A percentile compares a stretch with the other conserved stretches of the same genome.
These are phyloP conservation scores for Yamadazyma dushanensis DNA, from an alignment of 1,139 yeast genomes.

Conservation along the genomic window DNA sequence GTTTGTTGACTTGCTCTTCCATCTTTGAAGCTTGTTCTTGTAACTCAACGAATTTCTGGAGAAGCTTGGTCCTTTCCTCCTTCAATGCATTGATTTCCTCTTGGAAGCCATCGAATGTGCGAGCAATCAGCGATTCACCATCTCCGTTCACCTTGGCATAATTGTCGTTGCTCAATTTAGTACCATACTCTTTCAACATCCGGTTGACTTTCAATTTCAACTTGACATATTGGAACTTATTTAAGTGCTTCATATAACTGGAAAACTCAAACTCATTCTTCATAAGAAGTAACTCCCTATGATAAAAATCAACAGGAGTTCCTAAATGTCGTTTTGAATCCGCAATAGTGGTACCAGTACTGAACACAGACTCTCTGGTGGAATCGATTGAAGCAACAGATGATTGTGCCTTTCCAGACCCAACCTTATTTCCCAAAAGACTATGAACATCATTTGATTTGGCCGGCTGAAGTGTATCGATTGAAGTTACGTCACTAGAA, in stretches of 20 bases:
- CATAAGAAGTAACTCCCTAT: constrained; percentile 56
- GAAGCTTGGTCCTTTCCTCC: constrained; percentile 15
- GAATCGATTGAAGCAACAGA: constrained; percentile 15
- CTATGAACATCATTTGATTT: constrained; percentile 11
- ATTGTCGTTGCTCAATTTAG: constrained; percentile 6
- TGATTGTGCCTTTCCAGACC: constrained; percentile 11
- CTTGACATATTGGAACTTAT: constrained; percentile 46
- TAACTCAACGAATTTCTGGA: constrained; percentile 3
- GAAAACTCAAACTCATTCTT: constrained; percentile 67
- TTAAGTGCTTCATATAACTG: constrained; percentile 53
- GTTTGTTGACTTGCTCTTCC: background rate
- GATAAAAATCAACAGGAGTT: constrained; percentile 44
- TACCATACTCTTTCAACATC: constrained; percentile 16
- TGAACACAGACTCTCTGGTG: constrained; percentile 14
- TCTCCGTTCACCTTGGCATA: too few relatives aligned
- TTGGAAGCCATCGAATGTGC: too few relatives aligned
- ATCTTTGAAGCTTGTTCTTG: constrained; percentile 2
- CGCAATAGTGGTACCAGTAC: constrained; percentile 1
- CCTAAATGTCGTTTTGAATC: constrained; percentile 17
- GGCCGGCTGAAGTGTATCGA: constrained; percentile 1
- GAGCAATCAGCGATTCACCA: too few relatives aligned
- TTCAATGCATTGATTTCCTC: constrained; percentile 16
- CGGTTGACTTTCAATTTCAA: constrained; percentile 29
- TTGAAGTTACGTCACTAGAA: constrained; percentile 4
- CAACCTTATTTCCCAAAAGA: constrained; percentile 10